These are phyloP conservation scores for Lignosus rhinocerotis DNA, from an alignment of 1,284 basidiomycete species.

Conservation along the genomic window DNA sequence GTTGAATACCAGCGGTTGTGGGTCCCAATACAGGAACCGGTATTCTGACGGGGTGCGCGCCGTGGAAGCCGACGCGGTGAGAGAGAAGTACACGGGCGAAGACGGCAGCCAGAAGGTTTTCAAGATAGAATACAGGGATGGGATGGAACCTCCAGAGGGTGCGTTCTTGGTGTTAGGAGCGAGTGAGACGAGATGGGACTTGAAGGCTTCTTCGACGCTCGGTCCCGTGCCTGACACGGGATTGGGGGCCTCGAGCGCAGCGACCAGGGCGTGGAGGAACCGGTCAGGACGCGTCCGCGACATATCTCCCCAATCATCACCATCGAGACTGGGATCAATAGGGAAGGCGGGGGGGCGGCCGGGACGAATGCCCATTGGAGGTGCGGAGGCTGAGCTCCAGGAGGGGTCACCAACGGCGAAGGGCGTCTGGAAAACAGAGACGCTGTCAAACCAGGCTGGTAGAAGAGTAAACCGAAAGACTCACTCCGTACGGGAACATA, in stretches of 20 bases:
- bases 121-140: conserved; percentile 66
- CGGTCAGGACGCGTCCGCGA: conserved; percentile 50
- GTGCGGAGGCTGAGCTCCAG: conserved; percentile 34
- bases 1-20: conserved; percentile 73
- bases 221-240: conserved; percentile 55
- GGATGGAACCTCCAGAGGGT: conserved; percentile 45
- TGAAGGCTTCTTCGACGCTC: conserved; percentile 70
- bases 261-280: conserved; percentile 56
- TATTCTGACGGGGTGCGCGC: conserved; percentile 67
- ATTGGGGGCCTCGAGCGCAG: conserved; percentile 56
- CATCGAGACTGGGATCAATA: conserved; percentile 53
- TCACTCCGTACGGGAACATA: conserved; percentile 26
- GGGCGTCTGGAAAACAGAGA: conserved; percentile 12
- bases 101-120: conserved; percentile 80
- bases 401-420: conserved; percentile 17
- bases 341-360: conserved; percentile 33
- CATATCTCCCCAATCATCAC: conserved; percentile 63
- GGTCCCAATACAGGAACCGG: conserved; percentile 78
- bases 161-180: conserved; percentile 43
- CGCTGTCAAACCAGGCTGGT: background rate
- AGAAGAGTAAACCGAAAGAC: conserved; percentile 4
- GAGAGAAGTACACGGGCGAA: conserved; percentile 69
- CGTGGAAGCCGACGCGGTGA: conserved; percentile 69
- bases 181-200: conserved; percentile 64
- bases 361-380: conserved; percentile 32